These are phyloP conservation scores for Penicillium nordicum DNA, from an alignment of 2,329 filamentous ascomycete genomes.

Conservation along the genomic window DNA sequence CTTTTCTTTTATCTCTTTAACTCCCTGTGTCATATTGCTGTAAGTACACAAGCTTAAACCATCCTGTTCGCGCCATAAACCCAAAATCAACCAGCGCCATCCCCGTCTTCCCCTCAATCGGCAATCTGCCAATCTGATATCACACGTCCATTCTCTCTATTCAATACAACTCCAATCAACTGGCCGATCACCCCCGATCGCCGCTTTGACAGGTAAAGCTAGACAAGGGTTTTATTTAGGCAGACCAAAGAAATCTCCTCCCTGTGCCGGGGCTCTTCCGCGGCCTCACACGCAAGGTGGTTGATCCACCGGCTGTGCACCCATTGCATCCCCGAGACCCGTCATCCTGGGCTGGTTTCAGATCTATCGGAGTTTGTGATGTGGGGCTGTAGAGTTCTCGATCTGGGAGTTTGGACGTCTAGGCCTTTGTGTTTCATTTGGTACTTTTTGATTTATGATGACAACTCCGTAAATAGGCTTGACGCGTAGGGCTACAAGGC, in stretches of 20 bases:
- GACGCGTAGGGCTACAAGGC: background rate
- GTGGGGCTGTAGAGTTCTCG: background rate
- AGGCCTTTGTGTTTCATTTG: background rate
- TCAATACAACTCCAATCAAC: background rate
- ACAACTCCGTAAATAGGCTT: background rate
- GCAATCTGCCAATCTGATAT: background rate
- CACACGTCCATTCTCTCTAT: background rate
- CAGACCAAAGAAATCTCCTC: background rate
- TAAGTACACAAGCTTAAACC: background rate
- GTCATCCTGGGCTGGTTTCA: slow-evolving; percentile 12
- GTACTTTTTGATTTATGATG: background rate
- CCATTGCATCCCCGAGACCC: slow-evolving; percentile 13
- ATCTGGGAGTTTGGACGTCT: background rate
- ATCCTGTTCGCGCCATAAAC: background rate
- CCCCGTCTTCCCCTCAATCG: background rate
- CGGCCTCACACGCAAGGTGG: slow-evolving; percentile 2
- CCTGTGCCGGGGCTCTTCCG: background rate
- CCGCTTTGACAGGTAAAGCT: slow-evolving; percentile 1
- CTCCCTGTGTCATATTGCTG: background rate
- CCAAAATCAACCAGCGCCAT: background rate
- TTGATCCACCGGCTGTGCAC: slow-evolving; percentile 8
- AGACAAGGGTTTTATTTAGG: background rate
- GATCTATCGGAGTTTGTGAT: slow-evolving; percentile 16
- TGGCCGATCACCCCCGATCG: background rate
- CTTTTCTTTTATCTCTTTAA: background rate